Percentiles rank a stretch among this genome's conserved stretches.
These are phyloP conservation scores for Coniochaeta sp. DNA, from an alignment of 2,329 filamentous ascomycete species.

Conservation along the genomic window DNA sequence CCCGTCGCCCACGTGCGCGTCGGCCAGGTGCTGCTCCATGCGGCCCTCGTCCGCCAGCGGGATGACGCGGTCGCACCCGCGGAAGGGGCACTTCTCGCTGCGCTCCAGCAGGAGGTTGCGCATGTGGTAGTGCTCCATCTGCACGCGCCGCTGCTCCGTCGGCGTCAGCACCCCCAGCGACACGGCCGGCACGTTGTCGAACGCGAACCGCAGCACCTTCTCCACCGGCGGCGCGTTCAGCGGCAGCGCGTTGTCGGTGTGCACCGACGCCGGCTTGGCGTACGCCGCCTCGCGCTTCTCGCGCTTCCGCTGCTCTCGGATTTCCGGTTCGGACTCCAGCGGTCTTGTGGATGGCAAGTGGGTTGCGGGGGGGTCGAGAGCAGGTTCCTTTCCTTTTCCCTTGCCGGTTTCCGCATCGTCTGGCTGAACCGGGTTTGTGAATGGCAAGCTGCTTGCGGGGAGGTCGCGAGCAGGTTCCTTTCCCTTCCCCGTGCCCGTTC, in stretches of 20 bases:
- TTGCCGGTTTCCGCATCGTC: background rate
- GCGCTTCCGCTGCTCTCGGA: background rate
- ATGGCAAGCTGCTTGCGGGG: background rate
- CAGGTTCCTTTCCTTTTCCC: background rate
- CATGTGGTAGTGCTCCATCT: conserved; percentile 24
- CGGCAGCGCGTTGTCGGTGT: conserved; percentile 21
- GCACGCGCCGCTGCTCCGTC: conserved; percentile 29
- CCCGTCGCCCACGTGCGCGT: conserved; percentile 23
- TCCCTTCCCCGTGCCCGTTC: background rate
- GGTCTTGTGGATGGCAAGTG: background rate
- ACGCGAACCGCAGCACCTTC: conserved; percentile 20
- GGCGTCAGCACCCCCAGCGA: conserved; percentile 31
- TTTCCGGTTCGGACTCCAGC: background rate
- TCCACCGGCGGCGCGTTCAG: conserved; percentile 27
- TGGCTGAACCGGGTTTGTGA: background rate
- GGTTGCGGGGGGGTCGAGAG: background rate
- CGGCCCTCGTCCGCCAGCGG: conserved; percentile 17
- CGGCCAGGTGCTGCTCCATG: conserved; percentile 27
- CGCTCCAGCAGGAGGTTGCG: conserved; percentile 27
- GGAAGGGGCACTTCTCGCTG: conserved; percentile 28
- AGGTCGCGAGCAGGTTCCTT: background rate
- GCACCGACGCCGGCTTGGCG: conserved; percentile 14
- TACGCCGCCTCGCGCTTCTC: conserved; percentile 20
- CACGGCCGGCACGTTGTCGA: conserved; percentile 24
- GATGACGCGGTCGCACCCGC: conserved; percentile 27